Base-by-base conservation (phyloP, 106 monocot species). In the Posidonia australis region DNA sequence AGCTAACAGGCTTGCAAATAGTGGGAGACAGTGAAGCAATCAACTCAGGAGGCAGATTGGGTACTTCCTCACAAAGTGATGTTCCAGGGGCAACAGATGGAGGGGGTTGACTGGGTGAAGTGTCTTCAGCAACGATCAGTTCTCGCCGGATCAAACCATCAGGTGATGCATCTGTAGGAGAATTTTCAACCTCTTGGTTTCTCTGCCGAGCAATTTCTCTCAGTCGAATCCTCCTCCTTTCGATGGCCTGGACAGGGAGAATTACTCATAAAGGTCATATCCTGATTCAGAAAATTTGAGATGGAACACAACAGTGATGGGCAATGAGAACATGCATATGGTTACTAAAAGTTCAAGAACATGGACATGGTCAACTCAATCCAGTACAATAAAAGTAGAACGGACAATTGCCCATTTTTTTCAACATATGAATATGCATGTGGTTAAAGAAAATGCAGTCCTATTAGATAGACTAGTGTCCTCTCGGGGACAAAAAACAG, bases 121-220 rank as follows among this genome's bases (percentile, higher is more conserved):
- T 43, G 42, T 43, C 21, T 3, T 61, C 20, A n/a, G 61, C 22
- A 61, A 43, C 41, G 16, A n/a, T 43, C 43, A 22, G 13, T 43
- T 61, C 61, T 61, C 11, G 61, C 21, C 5, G 41, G 0, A 20
- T 7, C n/a, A 24, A 46, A 18, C 10, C 11, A 25, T 44, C 21
- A 46, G 16, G 11, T 12, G 63, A 5, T 24, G 36, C 61, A 43
- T 44, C 42, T 11, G 7, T 9, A 62, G 20, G 21, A 43, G 61
- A 42, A 20, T 1, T 12, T 7, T 24, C 22, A 16, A 25, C 63
- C 46, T 16, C 46, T 24, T 46, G 43, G 0, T n/a, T 25, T 13
- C 44, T 14, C 44, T 17, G 45, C 26, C 6, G 63, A 26, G 63
- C 25, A 20, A 16, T 64, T 46, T 64, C 63, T 47, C 63, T 46